Evolutionary conservation across 2,329 filamentous ascomycete species (phyloP), one percentile per base, ranked within the genome.

Genomic region (Zymoseptoria tritici): DNA sequence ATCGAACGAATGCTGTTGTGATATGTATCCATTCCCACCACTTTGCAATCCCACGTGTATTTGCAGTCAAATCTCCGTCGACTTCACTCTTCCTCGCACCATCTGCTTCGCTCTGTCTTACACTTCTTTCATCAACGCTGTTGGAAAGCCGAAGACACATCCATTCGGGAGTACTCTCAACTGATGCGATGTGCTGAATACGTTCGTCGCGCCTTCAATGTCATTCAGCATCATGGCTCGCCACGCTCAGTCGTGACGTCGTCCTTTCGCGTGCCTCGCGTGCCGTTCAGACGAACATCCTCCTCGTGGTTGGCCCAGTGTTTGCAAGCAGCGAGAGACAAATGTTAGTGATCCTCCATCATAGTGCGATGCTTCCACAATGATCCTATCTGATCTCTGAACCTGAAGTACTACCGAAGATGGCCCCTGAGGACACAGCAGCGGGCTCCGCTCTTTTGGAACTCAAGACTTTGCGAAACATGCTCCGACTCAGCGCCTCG

Each of bases 401-500:
- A n/a, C 13, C 11, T 16, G 36, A 46, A 46, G 36, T 46, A 6
- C 5, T n/a, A 1, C 36, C 36, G 16, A 13, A 16, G 13, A 46
- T 46, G 36, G 36, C 36, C 36, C 13, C 13, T 16, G 2, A 16
- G 36, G 13, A 46, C 2, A n/a, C 16, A 7, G 36, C 9, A 46
- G 36, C 13, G 36, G 36, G 13, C 36, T 46, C 36, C 5, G 36
- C 36, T 46, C 36, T 16, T 0, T n/a, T 46, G 4, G 36, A 46
- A 46, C 36, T 46, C 36, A 46, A 46, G 36, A 46, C 36, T n/a
- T 31, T 60, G 42, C 57, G 60, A 31, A 52, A 51, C n/a, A 57
- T 62, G 13, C 58, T 62, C 5, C 57, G 57, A 22, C 52, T 53
- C 24, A 49, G n/a, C 19, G 36, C 52, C 26, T 21, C 52, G n/a